Base-by-base conservation (phyloP, 768 basidiomycete genomes). In the Rhodosporidiobolus odoratus region DNA sequence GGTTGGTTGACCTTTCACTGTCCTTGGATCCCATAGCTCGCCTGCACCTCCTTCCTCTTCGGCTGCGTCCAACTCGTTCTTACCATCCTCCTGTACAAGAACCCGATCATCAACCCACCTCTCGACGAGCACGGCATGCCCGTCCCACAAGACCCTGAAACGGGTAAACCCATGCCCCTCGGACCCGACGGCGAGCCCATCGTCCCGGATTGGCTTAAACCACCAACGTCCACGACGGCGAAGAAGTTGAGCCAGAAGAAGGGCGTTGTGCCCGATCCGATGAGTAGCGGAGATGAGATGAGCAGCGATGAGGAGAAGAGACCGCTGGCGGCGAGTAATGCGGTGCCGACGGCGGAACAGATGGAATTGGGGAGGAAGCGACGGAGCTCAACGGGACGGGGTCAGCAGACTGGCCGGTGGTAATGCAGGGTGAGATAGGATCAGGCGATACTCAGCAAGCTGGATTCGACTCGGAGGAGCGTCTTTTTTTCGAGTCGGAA, bases 121-220 rank as follows among this genome's bases (percentile, higher is more conserved):
- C 71, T 67, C 63, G 62, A 68, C 61, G 30, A 38, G 27, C 65
- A 71, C 47, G 69, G 69, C 10, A 62, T 66, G 60, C 69, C 69
- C 15, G 6, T 37, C 9, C 47, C 56, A 23, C 61, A 66, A 40
- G 65, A 71, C 35, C 69, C 69, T 4, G 54, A 62, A 34, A 62
- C 59, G 16, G 69, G 69, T 13, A 12, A 0, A 35, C 54, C 48
- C 16, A 37, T 71, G 23, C 69, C 69, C 10, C 53, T 71, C 60
- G 69, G n/a, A 4, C 16, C 34, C 4, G 17, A 58, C 10, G 69
- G 69, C 1, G 1, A 62, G 45, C 69, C 69, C 4, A 45, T 71
- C 59, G 6, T 62, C 32, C 69, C 69, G 13, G 65, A n/a, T 0
- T 65, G 61, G 60, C 56, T 71, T 16, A n/a, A 35, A 37, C 61